Conservation (phyloP, 2,329 filamentous ascomycete genomes). For the Penicillium sp. region DNA sequence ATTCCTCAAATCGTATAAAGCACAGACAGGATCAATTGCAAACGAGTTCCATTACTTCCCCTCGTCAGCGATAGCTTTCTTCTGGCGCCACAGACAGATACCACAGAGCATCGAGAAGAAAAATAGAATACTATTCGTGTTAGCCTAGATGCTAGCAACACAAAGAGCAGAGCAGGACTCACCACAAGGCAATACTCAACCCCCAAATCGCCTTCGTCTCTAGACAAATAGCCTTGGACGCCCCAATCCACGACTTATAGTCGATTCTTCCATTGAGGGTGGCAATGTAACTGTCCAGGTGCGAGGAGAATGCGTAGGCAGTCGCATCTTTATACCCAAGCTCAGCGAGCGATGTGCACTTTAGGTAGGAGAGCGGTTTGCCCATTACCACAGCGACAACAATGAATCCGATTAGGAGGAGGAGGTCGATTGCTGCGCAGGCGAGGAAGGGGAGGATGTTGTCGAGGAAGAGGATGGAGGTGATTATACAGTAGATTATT, state of each 20-base stretch:
- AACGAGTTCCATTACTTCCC: slow-evolving; percentile 5
- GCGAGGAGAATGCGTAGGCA: slow-evolving; percentile 51
- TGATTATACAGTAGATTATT: slow-evolving; percentile 71
- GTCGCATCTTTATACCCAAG: slow-evolving; percentile 44
- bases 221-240: slow-evolving; percentile 63
- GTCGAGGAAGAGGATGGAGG: slow-evolving; percentile 76
- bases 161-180: slow-evolving; percentile 26
- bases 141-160: not conserved
- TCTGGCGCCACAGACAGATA: slow-evolving; percentile 58
- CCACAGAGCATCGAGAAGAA: slow-evolving; percentile 57
- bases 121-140: slow-evolving; percentile 55
- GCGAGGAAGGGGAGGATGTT: slow-evolving; percentile 69
- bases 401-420: slow-evolving; percentile 70
- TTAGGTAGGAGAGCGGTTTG: slow-evolving; percentile 71
- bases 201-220: slow-evolving; percentile 88
- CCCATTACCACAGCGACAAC: slow-evolving; percentile 73
- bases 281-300: slow-evolving; percentile 49
- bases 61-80: slow-evolving; percentile 40
- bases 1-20: not conserved
- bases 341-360: slow-evolving; percentile 58
- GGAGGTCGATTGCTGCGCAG: slow-evolving; percentile 59
- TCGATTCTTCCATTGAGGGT: slow-evolving; percentile 48
- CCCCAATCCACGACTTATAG: slow-evolving; percentile 54
- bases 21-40: not conserved
- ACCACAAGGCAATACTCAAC: slow-evolving; percentile 70